phyloP scores from a whole-genome alignment of 768 basidiomycete species.

The Lactarius indigo region DNA sequence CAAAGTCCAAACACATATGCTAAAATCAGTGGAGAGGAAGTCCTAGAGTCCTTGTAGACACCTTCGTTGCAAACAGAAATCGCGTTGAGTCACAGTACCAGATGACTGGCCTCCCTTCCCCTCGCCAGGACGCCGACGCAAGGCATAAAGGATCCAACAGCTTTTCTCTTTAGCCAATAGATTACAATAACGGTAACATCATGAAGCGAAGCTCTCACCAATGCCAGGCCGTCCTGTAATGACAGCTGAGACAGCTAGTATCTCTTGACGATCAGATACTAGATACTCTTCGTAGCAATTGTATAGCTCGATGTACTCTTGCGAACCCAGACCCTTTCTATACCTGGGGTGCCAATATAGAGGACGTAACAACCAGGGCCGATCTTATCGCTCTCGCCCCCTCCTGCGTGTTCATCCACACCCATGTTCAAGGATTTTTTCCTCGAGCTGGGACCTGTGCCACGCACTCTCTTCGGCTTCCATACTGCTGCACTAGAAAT shows the following conservation, averaged over 20 bases:
- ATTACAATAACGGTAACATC: not conserved
- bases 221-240: not conserved
- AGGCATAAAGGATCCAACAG: not conserved
- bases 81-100: not conserved
- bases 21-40: not conserved
- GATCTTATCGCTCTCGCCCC: not conserved
- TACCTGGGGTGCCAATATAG: not conserved
- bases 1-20: not conserved
- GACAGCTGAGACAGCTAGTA: not conserved
- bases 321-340: not conserved
- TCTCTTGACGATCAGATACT: not conserved
- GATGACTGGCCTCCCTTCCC: not conserved
- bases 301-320: not conserved
- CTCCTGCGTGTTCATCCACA: not conserved
- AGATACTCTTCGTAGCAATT: not conserved
- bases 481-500: not conserved
- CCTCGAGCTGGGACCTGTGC: not conserved
- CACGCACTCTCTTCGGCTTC: not conserved
- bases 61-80: not conserved
- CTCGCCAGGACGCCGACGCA: not conserved
- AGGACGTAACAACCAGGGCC: not conserved
- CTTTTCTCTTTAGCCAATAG: not conserved
- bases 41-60: not conserved
- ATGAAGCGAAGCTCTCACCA: not conserved
- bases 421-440: not conserved